Evolutionary conservation across 345 rosid genomes (phyloP), one percentile per base, ranked within the genome.

Genomic region (Populus pruinosa): DNA sequence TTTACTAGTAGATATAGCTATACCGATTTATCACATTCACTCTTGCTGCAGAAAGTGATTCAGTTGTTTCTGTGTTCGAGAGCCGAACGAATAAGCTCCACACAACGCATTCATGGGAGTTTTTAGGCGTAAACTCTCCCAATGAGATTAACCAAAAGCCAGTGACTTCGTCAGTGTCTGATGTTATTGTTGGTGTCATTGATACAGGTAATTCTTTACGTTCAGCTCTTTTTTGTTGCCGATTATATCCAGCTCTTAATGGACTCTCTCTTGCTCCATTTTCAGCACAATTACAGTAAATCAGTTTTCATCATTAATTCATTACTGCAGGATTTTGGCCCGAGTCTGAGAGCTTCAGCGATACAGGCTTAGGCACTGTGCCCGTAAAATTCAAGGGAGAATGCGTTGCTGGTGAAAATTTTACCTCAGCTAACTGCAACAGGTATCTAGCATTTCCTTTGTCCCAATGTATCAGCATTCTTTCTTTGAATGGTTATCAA

Each of bases 101-200:
- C 74, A 87, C 89, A 23, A 90, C 90, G 17, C 87, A 65, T 78
- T 88, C 88, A 65, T 90, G 90, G 90, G 86, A 82, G 0, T 90
- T 88, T 76, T 82, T 87, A 7, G 86, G 87, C 64, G 18, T 83
- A 36, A 74, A 79, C 55, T 76, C 87, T 39, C 43, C 55, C 27
- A 36, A 59, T 67, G 80, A 76, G 18, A 44, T 75, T 36, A 74
- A 64, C 14, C 81, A 82, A 61, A 31, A 67, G 35, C 83, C 69
- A 6, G 4, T 72, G 79, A 73, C 72, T 16, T 78, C 77, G 27
- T 21, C 67, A 6, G 47, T 36, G 59, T 80, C 89, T 9, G 69
- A 87, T 20, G 67, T 83, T 65, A 75, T 85, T 61, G 83, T 86
- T 78, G 88, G 91, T 18, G 85, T 89, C 33, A 73, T 87, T 27